phyloP scores from a whole-genome alignment of 305 asterid species.

The Striga hermonthica region DNA sequence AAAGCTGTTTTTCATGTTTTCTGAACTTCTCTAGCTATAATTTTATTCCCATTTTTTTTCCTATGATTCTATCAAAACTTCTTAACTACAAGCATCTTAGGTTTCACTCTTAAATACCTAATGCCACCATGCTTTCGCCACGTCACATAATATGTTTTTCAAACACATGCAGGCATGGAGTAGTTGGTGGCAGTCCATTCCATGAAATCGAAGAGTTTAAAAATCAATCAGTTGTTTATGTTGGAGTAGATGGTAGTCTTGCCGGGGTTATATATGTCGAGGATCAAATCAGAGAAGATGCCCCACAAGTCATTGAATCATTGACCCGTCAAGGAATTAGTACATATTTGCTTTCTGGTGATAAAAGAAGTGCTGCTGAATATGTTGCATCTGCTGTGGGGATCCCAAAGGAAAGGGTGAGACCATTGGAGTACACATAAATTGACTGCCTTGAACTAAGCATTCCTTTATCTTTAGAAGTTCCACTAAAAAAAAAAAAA shows the following conservation, averaged over 20 bases:
- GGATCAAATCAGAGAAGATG: slow-evolving; percentile 98
- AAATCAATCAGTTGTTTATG: slow-evolving; percentile 87
- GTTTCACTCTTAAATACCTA: too few relatives aligned
- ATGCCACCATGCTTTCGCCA: too few relatives aligned
- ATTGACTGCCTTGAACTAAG: slow-evolving; percentile 11
- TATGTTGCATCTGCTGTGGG: slow-evolving; percentile 97
- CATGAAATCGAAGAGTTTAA: slow-evolving; percentile 71
- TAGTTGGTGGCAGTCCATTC: slow-evolving; percentile 56
- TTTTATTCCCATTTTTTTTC: background rate
- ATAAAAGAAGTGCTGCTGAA: slow-evolving; percentile 84
- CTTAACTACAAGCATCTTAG: too few relatives aligned
- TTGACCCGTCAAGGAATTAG: slow-evolving; percentile 71
- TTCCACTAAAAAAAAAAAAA: background rate
- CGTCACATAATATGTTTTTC: background rate
- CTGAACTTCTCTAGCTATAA: slow-evolving; percentile 3
- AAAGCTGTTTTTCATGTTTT: slow-evolving; percentile 5
- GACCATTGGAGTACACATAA: slow-evolving; percentile 27
- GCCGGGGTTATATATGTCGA: slow-evolving; percentile 93
- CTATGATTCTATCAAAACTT: background rate
- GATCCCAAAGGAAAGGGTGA: slow-evolving; percentile 84
- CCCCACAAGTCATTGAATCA: slow-evolving; percentile 71
- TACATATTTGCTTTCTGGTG: slow-evolving; percentile 90
- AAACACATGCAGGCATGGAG: slow-evolving; percentile 68
- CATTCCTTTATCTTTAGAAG: background rate
- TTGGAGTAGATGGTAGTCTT: slow-evolving; percentile 77